Base-by-base conservation (phyloP, 1,284 basidiomycete species). In the Apiotrichum porosum region DNA sequence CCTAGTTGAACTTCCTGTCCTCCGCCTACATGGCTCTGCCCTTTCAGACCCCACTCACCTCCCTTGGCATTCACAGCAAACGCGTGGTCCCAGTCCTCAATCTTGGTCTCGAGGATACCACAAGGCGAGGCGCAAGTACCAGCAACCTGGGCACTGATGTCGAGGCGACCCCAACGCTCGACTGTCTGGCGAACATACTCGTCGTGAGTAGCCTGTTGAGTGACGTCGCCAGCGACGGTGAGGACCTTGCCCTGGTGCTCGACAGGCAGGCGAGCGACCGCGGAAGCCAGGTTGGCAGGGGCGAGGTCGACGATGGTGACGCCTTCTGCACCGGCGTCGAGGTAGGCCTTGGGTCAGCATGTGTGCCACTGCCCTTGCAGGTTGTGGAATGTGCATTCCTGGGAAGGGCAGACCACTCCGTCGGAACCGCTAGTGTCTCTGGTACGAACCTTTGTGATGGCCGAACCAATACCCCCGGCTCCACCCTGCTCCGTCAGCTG, bases 111-210 rank as follows among this genome's bases (percentile, higher is more conserved):
- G 18, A 50, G 22, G 14, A 56, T 24, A 4, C 37, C 13, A 4
- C 15, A 8, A 9, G 39, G 34, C 6, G 21, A 8, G 19, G 46
- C 37, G 6, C 23, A 38, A n/a, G 47, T 47, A 3, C 57, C 57
- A 4, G 57, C 57, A 17, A 37, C 43, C 31, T 54, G 52, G 1
- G 51, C 55, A 15, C 42, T 41, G 4, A 60, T 33, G 38, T 60
- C 57, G 15, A 54, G 33, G 17, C 39, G 44, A 3, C 57, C 57
- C 51, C 51, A 60, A 32, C 35, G 37, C 8, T 47, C 31, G 6
- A 42, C 8, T 9, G 50, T 51, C 18, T 19, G 13, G 14, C 21
- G 4, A 12, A 51, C 22, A 34, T 57, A 57, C 15, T 30, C 24
- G 5, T 32, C 22, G 24, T 42, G 44, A 6, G 40, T 45, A 9